Evolutionary conservation across 176 grass and related monocot species (phyloP).

Genomic region (Chrysopogon serrulatus): DNA sequence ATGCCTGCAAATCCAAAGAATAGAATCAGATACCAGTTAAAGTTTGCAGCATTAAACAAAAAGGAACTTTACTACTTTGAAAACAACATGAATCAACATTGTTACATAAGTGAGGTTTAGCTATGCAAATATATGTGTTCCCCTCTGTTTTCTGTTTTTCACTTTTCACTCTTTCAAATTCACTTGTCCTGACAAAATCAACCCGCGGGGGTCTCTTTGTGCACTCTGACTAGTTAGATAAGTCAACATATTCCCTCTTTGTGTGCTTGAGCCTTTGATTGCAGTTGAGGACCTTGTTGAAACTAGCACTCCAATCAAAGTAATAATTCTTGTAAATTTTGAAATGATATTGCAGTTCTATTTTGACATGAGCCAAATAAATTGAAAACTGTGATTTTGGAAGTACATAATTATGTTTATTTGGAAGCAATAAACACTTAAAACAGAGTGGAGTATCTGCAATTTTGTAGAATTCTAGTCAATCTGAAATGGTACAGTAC

Average conservation of each 20-base stretch:
- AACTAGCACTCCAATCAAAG: too few species aligned
- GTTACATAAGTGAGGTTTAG: too few species aligned
- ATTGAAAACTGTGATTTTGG: not conserved
- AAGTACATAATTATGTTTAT: not conserved
- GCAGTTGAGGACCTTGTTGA: too few species aligned
- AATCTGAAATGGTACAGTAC: not conserved
- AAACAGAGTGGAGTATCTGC: not conserved
- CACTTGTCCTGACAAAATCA: not conserved
- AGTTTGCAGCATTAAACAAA: not conserved
- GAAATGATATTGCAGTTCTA: not conserved
- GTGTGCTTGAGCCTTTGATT: too few species aligned
- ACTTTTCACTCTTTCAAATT: too few species aligned
- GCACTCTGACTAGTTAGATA: not conserved
- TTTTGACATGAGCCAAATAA: not conserved
- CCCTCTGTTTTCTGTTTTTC: not conserved
- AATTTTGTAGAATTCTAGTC: too few species aligned
- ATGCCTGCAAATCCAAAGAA: conserved; percentile 14
- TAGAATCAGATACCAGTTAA: conserved; percentile 14
- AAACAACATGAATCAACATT: too few species aligned
- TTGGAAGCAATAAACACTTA: not conserved
- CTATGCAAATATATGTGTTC: not conserved
- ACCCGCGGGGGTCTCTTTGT: too few species aligned
- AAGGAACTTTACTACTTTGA: too few species aligned
- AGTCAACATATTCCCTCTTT: too few species aligned
- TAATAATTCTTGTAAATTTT: not conserved